Percentiles rank a stretch among this genome's conserved stretches.
These are phyloP conservation scores for Russula sp. DNA, from an alignment of 768 basidiomycete species.

Conservation along the genomic window DNA sequence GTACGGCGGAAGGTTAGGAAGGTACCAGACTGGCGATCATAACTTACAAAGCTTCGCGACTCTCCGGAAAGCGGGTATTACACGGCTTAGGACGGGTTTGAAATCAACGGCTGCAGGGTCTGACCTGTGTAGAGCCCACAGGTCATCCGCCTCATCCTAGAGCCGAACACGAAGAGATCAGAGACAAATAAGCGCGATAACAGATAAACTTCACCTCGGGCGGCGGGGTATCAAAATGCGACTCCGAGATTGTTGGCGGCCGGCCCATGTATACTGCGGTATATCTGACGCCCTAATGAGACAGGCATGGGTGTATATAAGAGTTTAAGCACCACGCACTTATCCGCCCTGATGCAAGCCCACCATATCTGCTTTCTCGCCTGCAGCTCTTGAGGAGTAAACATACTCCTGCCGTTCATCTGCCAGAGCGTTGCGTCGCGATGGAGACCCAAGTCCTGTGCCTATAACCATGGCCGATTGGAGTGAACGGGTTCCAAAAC, in stretches of 20 bases:
- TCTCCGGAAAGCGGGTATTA: slow-evolving; percentile 56
- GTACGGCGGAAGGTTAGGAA: slow-evolving; percentile 4
- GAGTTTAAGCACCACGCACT: slow-evolving; percentile 42
- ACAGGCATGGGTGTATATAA: slow-evolving; percentile 10
- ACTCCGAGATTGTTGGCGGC: slow-evolving; percentile 63
- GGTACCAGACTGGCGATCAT: slow-evolving; percentile 1
- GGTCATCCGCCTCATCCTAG: slow-evolving; percentile 58
- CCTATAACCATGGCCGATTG: slow-evolving; percentile 42
- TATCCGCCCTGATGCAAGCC: slow-evolving; percentile 67
- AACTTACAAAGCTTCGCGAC: slow-evolving; percentile 57
- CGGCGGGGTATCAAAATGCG: slow-evolving; percentile 65
- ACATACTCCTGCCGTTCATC: slow-evolving; percentile 55
- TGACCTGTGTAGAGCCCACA: slow-evolving; percentile 48
- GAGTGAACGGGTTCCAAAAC: slow-evolving; percentile 8
- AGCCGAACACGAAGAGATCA: slow-evolving; percentile 3
- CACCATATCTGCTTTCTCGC: slow-evolving; percentile 78
- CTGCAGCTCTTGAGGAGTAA: slow-evolving; percentile 62
- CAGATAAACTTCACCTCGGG: slow-evolving; percentile 42
- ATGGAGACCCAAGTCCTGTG: slow-evolving; percentile 77
- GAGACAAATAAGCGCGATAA: background rate
- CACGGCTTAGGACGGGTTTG: slow-evolving; percentile 45
- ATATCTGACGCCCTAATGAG: slow-evolving; percentile 44
- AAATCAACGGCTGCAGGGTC: slow-evolving; percentile 45
- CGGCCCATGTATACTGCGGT: slow-evolving; percentile 76
- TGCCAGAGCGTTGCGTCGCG: slow-evolving; percentile 76